Percentiles rank a stretch among this genome's conserved stretches.
Conservation (phyloP, 225 moss, liverwort and hornwort genomes). For the Pseudisothecium myosuroides region DNA sequence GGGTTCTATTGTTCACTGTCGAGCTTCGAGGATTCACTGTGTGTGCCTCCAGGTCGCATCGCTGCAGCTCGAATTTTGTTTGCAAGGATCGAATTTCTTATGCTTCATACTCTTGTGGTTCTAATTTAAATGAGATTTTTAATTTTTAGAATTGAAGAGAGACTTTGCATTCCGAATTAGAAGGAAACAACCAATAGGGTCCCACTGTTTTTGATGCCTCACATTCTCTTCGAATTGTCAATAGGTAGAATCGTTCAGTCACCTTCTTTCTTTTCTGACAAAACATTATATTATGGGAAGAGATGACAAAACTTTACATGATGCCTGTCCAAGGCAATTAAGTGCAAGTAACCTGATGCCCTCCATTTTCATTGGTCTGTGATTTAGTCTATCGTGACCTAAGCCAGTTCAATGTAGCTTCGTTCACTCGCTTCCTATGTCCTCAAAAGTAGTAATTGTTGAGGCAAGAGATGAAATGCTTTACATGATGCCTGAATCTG, state of each 20-base stretch:
- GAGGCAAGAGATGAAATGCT: neutral
- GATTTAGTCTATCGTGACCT: neutral
- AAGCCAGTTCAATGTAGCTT: neutral
- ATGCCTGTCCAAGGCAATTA: neutral
- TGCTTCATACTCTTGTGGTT: neutral
- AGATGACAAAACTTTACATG: slow-evolving; percentile 6
- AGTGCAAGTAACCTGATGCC: neutral
- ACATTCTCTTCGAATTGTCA: neutral
- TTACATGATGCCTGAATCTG: neutral
- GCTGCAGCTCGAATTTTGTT: neutral
- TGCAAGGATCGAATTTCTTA: neutral
- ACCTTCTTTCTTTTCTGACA: neutral
- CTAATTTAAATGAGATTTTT: neutral
- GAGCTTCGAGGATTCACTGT: neutral
- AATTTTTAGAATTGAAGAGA: neutral
- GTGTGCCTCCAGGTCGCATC: neutral
- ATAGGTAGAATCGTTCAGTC: neutral
- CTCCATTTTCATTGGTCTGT: neutral
- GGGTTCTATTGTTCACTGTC: neutral
- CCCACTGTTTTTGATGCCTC: neutral
- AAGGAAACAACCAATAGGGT: neutral
- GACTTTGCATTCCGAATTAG: neutral
- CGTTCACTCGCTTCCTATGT: neutral
- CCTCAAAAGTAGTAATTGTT: neutral
- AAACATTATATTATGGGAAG: neutral